phyloP scores from a whole-genome alignment of 2,329 filamentous ascomycete species.

The Aureobasidium sp. region DNA sequence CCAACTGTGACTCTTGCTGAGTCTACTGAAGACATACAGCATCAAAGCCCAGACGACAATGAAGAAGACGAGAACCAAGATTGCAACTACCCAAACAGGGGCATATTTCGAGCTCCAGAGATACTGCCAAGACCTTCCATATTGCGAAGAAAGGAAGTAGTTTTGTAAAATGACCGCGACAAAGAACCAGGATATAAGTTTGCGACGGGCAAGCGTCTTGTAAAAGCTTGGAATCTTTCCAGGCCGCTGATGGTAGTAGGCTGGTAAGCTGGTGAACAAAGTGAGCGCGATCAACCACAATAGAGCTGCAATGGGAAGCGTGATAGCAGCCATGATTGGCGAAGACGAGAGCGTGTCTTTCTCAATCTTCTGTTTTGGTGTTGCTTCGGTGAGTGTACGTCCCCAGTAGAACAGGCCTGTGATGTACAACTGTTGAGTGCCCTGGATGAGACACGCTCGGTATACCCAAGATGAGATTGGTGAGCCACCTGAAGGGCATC shows the following conservation, averaged over 20 bases:
- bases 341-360: slow-evolving; percentile 24
- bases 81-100: slow-evolving; percentile 48
- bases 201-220: slow-evolving; percentile 52
- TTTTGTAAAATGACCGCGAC: slow-evolving; percentile 58
- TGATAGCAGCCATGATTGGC: slow-evolving; percentile 41
- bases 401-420: slow-evolving; percentile 63
- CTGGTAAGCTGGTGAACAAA: slow-evolving; percentile 54
- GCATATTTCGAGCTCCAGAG: slow-evolving; percentile 54
- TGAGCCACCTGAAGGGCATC: slow-evolving; percentile 36
- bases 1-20: slow-evolving; percentile 60
- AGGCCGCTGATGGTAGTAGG: slow-evolving; percentile 59
- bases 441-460: slow-evolving; percentile 59
- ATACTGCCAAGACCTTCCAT: slow-evolving; percentile 61
- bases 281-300: slow-evolving; percentile 51
- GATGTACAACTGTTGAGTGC: slow-evolving; percentile 60
- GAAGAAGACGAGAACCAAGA: slow-evolving; percentile 52
- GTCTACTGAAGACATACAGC: slow-evolving; percentile 45
- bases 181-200: slow-evolving; percentile 62
- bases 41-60: slow-evolving; percentile 49
- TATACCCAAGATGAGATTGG: slow-evolving; percentile 60
- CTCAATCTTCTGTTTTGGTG: slow-evolving; percentile 36
- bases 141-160: slow-evolving; percentile 59
- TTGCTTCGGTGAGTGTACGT: slow-evolving; percentile 40
- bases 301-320: slow-evolving; percentile 50
- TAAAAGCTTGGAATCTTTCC: slow-evolving; percentile 61